Conservation (phyloP, 2,329 filamentous ascomycete species). For the Botrytis squamosa region DNA sequence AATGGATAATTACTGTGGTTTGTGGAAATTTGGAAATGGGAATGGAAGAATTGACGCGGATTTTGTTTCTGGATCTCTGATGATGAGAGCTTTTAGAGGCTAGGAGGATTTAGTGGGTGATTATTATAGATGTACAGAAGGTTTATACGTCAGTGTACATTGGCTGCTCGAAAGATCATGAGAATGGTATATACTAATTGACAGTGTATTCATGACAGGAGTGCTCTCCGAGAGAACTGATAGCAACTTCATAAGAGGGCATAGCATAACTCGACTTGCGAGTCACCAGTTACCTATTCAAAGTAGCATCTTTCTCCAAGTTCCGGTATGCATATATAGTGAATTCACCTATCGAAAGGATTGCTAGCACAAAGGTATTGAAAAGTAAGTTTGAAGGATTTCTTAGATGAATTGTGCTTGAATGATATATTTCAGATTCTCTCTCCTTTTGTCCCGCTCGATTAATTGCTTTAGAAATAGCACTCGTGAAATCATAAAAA, state of each 20-base stretch:
- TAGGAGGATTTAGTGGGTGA: no score
- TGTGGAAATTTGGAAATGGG: background rate
- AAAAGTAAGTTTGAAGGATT: background rate
- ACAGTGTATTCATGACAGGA: background rate
- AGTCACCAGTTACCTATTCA: background rate
- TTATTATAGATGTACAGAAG: no score
- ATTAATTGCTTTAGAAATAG: background rate
- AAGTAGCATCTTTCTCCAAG: background rate
- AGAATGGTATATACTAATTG: background rate
- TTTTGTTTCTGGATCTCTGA: background rate
- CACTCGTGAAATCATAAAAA: background rate
- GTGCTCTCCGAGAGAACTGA: background rate
- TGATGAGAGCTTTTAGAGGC: background rate
- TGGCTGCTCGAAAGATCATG: background rate
- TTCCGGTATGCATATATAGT: background rate
- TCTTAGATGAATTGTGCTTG: background rate
- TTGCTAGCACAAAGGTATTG: background rate
- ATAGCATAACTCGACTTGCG: background rate
- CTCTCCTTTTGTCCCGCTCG: background rate
- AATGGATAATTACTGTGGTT: background rate
- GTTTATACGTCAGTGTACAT: background rate
- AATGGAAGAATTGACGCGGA: background rate
- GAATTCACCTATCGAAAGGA: rapidly evolving
- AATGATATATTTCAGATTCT: background rate
- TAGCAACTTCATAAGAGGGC: background rate